Evolutionary conservation across 2,329 filamentous ascomycete species (phyloP), one percentile per base, ranked within the genome.

Genomic region (Xylariaceae sp.): DNA sequence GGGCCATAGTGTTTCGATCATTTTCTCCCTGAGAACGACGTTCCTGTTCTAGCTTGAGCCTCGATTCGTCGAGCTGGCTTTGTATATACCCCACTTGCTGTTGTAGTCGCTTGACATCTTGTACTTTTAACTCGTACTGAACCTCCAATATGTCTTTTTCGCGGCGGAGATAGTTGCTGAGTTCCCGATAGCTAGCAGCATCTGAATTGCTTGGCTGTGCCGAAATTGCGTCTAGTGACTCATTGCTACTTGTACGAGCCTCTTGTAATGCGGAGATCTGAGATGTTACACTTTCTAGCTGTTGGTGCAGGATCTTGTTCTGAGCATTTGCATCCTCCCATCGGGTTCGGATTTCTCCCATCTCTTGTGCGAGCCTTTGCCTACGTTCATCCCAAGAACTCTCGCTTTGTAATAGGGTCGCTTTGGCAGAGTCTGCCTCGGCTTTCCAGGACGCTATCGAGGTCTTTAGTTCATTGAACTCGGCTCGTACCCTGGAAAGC

Each of bases 131-230:
- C 56, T 96, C 91, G 58, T 90, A 87, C 61, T 97, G 92, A n/a
- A 96, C 88, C 57, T 98, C 92, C 7, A 96, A 79, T 54, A 98
- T 97, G 64, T 97, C 93, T 73, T 97, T 98, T 69, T 98, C 94
- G 34, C 89, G 86, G 37, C 92, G 85, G 50, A 98, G 73, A 65
- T 93, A 98, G 50, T 81, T 86, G 68, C 95, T 94, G 45, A 98
- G 80, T 60, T 97, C 92, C 50, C 93, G 86, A 8, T 95, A 79
- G 42, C 87, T 88, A 54, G 89, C 87, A 8, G 83, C 71, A 33
- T 80, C 82, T 27, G 80, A 73, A 40, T 81, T 75, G 4, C 79
- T 69, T 6, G 75, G 68, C 14, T 76, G 67, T 1, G 75, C 66
- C 11, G 72, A 71, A 47, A 75, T 70, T 11, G 72, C 71, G 22